These are phyloP conservation scores for Trichophyton verrucosum DNA, from an alignment of 2,329 filamentous ascomycete species.

Conservation along the genomic window DNA sequence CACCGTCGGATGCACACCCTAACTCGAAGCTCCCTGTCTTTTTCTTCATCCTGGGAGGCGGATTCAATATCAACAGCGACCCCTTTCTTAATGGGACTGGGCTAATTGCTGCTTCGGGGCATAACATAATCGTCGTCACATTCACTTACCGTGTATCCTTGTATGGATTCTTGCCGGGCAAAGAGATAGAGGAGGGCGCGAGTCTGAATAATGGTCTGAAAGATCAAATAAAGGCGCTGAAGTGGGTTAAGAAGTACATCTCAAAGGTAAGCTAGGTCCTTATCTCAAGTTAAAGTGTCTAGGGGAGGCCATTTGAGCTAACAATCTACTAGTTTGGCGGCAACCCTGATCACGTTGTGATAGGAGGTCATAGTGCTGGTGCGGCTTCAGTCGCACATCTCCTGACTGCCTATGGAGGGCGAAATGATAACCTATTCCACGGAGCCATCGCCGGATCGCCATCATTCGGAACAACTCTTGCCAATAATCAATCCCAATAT, in stretches of 20 bases:
- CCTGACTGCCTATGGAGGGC: slow-evolving; percentile 42
- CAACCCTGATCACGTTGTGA: slow-evolving; percentile 52
- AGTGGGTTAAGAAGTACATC: slow-evolving; percentile 60
- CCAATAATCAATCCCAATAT: slow-evolving; percentile 38
- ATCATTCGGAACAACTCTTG: slow-evolving; percentile 40
- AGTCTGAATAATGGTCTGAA: slow-evolving; percentile 56
- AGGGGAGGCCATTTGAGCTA: background rate
- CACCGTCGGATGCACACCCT: slow-evolving; percentile 22
- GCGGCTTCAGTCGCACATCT: slow-evolving; percentile 52
- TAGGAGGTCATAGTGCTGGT: slow-evolving; percentile 58
- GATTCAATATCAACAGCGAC: slow-evolving; percentile 49
- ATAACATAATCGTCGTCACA: slow-evolving; percentile 55
- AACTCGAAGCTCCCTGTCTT: slow-evolving; percentile 51
- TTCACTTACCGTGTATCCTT: slow-evolving; percentile 67
- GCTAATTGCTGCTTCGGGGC: slow-evolving; percentile 46
- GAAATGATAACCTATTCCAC: slow-evolving; percentile 38
- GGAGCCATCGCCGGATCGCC: slow-evolving; percentile 44
- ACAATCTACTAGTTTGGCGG: slow-evolving; percentile 48
- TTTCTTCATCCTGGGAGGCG: slow-evolving; percentile 50
- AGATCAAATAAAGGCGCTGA: slow-evolving; percentile 55
- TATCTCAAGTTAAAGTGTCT: background rate
- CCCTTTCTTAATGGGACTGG: slow-evolving; percentile 49
- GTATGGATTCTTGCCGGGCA: slow-evolving; percentile 57
- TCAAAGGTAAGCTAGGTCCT: slow-evolving; percentile 23
- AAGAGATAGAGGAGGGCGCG: slow-evolving; percentile 39